A percentile compares a stretch with the other conserved stretches of the same genome.
These are phyloP conservation scores for Ophiobolus disseminans DNA, from an alignment of 2,329 filamentous ascomycete species.

Conservation along the genomic window DNA sequence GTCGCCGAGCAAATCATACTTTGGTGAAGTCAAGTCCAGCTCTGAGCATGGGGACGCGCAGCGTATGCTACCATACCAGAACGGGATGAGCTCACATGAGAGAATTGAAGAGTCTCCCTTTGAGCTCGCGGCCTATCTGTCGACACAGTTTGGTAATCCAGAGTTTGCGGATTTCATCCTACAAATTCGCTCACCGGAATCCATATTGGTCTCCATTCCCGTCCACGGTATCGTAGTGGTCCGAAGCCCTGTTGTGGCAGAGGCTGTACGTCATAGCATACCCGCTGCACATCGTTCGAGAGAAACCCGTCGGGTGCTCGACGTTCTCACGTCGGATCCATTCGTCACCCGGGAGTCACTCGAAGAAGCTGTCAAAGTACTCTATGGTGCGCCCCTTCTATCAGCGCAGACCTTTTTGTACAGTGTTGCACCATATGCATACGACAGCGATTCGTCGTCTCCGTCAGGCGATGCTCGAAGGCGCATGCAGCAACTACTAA, in stretches of 20 bases:
- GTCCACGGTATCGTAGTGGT: constrained; percentile 46
- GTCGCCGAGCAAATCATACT: constrained; percentile 42
- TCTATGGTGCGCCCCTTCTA: constrained; percentile 47
- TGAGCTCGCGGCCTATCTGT: constrained; percentile 43
- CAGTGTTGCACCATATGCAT: constrained; percentile 37
- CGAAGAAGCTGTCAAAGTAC: constrained; percentile 44
- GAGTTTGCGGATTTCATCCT: constrained; percentile 48
- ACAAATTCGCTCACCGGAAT: constrained; percentile 40
- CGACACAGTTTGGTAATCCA: constrained; percentile 42
- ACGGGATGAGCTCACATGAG: constrained; percentile 19
- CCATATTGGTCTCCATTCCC: constrained; percentile 38
- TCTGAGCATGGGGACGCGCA: constrained; percentile 32
- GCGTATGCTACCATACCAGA: constrained; percentile 24
- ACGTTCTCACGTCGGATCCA: constrained; percentile 35
- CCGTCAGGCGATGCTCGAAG: constrained; percentile 39
- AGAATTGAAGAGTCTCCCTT: constrained; percentile 35
- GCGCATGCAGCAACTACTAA: constrained; percentile 55
- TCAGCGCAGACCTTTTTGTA: constrained; percentile 35
- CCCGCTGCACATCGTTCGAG: constrained; percentile 28
- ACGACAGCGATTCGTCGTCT: constrained; percentile 28
- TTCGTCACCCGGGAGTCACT: constrained; percentile 40
- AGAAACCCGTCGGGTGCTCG: constrained; percentile 33
- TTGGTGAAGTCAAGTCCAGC: constrained; percentile 26
- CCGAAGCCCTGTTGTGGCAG: constrained; percentile 44
- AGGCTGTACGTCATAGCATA: constrained; percentile 32